Evolutionary conservation across 371 early-diverging fungal genomes (phyloP).

Genomic region (Rhizopus sp.): DNA sequence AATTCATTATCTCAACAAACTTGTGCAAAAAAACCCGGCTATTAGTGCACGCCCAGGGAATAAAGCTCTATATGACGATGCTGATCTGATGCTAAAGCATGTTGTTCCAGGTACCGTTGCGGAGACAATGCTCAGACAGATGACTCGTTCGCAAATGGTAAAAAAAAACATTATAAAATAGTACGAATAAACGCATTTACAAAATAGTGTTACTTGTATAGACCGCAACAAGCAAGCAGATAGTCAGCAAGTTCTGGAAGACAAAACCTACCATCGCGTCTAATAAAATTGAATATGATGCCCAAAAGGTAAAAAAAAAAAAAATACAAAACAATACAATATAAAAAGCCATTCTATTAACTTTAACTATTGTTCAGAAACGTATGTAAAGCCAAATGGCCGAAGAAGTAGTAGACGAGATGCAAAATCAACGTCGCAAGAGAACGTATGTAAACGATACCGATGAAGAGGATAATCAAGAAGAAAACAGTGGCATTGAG

Average conservation of each 20-base stretch:
- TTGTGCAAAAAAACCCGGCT: slow-evolving; percentile 4
- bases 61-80: slow-evolving; percentile 5
- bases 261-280: slow-evolving; percentile 1
- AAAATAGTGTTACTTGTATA: slow-evolving; percentile 6
- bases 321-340: slow-evolving; percentile 6
- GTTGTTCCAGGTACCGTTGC: slow-evolving; percentile 6
- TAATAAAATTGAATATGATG: slow-evolving; percentile 4
- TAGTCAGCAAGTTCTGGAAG: slow-evolving; percentile 5
- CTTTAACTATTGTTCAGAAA: slow-evolving; percentile 8
- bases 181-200: slow-evolving; percentile 9
- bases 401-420: slow-evolving; percentile 7
- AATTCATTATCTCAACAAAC: slow-evolving; percentile 4
- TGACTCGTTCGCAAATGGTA: slow-evolving; percentile 11
- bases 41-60: slow-evolving; percentile 4
- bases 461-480: slow-evolving; percentile 7
- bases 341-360: slow-evolving; percentile 8
- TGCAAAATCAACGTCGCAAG: slow-evolving; percentile 6
- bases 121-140: slow-evolving; percentile 9
- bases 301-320: slow-evolving; percentile 3
- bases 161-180: slow-evolving; percentile 7
- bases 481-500: slow-evolving; percentile 6
- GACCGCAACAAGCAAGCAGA: slow-evolving; percentile 7
- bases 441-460: slow-evolving; percentile 6
- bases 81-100: slow-evolving; percentile 5
- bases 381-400: slow-evolving; percentile 8